phyloP scores from a whole-genome alignment of 116 monocot species.

The Papilionanthe hybrid region DNA sequence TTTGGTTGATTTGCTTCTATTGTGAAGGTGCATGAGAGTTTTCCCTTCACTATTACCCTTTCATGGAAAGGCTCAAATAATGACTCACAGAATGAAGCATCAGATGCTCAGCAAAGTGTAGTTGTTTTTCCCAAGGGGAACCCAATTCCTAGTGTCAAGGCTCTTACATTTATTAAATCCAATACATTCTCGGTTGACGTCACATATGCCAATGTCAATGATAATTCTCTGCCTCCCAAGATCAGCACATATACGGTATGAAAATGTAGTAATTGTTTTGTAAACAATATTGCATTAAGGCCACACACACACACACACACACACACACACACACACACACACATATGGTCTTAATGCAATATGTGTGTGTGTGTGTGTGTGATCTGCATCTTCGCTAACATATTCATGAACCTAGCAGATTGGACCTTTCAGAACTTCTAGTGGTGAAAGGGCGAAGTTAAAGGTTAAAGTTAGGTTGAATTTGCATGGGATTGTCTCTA shows the following conservation, averaged over 20 bases:
- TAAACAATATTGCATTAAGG: not conserved
- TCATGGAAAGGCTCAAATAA: slow-evolving; percentile 52
- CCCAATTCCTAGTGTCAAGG: slow-evolving; percentile 61
- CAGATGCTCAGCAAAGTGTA: slow-evolving; percentile 43
- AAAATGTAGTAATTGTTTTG: not conserved
- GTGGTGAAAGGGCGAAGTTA: slow-evolving; percentile 60
- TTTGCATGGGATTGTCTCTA: slow-evolving; percentile 83
- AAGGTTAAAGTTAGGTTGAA: slow-evolving; percentile 83
- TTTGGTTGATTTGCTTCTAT: not conserved
- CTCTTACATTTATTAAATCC: slow-evolving; percentile 60
- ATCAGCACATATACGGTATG: slow-evolving; percentile 87
- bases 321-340: too few relatives aligned
- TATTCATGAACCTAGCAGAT: slow-evolving; percentile 36
- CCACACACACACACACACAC: too few relatives aligned
- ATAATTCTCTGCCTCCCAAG: slow-evolving; percentile 32
- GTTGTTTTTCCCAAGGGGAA: slow-evolving; percentile 87
- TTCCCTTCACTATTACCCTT: slow-evolving; percentile 73
- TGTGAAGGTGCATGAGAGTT: slow-evolving; percentile 73
- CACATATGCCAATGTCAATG: slow-evolving; percentile 42
- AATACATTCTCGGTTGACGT: slow-evolving; percentile 80
- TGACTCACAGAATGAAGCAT: slow-evolving; percentile 34
- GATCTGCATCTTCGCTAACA: not conserved
- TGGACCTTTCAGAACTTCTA: slow-evolving; percentile 79
- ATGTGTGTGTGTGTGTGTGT: not conserved
- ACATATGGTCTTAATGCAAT: too few relatives aligned